Base-by-base conservation (phyloP, 106 monocot species). In the Allium fistulosum region DNA sequence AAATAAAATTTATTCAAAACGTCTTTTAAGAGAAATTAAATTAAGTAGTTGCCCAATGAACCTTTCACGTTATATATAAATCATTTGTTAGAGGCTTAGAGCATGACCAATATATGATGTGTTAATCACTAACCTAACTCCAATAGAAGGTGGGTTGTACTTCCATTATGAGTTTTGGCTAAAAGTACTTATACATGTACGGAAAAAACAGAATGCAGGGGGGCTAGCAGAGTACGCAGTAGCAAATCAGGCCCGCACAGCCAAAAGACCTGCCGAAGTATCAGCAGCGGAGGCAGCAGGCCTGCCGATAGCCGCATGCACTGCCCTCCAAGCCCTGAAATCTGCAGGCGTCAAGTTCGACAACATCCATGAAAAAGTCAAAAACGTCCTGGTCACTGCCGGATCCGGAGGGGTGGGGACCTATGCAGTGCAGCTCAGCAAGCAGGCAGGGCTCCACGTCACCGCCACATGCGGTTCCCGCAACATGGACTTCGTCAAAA, bases 211-310 rank as follows among this genome's bases (percentile, higher is more conserved):
- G 87, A 61, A 57, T 4, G 83, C 75, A 12, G 83, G 87, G 9
- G 87, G 87, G 48, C 59, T 87, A 11, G 87, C 83, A 1, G 83
- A 87, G 65, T 87, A 87, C 59, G 78, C 72, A 5, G 75, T 83
- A 28, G 72, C 83, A 0, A 18, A 67, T 6, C 58, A 50, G 10
- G 73, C 45, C 46, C 45, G 49, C 26, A 74, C 80, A 6, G 83
- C 67, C n/a, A 55, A 78, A 6, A 48, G 68, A 51, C 78, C 83
- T 2, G 66, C 80, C 14, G 74, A 80, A 57, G 80, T 87, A 37
- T 78, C 87, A 10, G 69, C 78, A 64, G 75, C 69, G 0, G 80
- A 87, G 17, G 87, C 57, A 26, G 74, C 87, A 6, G 72, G 78
- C 62, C 64, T 87, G 11, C 83, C 83, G 17, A 72, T 83, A 13